These are phyloP conservation scores for Russula griseocarnosa DNA, from an alignment of 768 basidiomycete species.

Conservation along the genomic window DNA sequence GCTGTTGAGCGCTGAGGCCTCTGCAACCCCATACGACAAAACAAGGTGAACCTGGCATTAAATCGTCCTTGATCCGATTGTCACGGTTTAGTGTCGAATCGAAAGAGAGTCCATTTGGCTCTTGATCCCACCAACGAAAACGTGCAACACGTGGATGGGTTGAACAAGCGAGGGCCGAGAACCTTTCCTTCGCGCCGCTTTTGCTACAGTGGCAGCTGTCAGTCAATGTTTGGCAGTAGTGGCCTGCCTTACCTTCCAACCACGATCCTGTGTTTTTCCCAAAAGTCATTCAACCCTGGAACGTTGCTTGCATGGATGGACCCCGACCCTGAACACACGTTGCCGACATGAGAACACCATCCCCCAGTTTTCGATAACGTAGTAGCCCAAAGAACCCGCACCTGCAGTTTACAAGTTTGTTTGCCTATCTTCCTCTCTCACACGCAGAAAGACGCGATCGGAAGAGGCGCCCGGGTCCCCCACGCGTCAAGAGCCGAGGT, in stretches of 20 bases:
- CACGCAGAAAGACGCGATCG: background rate
- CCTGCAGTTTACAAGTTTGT: no score
- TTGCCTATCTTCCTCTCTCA: no score
- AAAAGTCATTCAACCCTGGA: background rate
- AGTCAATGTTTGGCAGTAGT: no score
- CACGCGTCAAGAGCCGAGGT: background rate
- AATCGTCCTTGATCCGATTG: no score
- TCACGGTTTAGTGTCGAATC: no score
- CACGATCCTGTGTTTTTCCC: background rate
- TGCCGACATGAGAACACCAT: background rate
- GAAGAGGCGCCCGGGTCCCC: background rate
- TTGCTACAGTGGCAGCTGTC: background rate
- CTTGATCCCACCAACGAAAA: background rate
- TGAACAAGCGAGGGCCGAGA: background rate
- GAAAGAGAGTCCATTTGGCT: no score
- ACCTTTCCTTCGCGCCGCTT: no score
- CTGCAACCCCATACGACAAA: no score
- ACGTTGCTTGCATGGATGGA: background rate
- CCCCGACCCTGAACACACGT: slow-evolving; percentile 4
- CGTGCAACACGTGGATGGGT: background rate
- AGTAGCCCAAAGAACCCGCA: no score
- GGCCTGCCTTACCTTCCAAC: no score
- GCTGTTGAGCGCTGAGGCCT: no score
- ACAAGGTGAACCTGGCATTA: no score
- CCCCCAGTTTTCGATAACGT: background rate